Percentiles rank a stretch among this genome's conserved stretches.
Conservation (phyloP, 2,329 filamentous ascomycete genomes). For the Cytospora paraplurivora region DNA sequence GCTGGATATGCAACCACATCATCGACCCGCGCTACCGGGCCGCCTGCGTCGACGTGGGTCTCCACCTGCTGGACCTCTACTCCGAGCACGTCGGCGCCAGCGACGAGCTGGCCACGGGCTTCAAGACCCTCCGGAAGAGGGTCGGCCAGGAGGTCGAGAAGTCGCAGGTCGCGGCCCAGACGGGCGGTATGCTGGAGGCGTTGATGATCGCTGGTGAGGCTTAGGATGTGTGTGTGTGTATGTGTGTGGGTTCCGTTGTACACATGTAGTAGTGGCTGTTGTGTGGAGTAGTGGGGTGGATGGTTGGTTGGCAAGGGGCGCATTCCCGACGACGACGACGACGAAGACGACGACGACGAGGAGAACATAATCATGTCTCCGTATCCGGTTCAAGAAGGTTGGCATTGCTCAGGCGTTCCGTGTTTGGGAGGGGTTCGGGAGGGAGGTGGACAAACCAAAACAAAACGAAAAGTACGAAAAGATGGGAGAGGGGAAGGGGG, state of each 20-base stretch:
- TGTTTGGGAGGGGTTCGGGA: background rate
- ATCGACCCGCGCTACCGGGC: conserved; percentile 79
- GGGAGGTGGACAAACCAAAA: background rate
- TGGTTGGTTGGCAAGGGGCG: background rate
- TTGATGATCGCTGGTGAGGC: conserved; percentile 50
- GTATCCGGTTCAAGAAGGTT: conserved; percentile 5
- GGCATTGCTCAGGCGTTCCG: conserved; percentile 28
- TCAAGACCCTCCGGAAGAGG: conserved; percentile 68
- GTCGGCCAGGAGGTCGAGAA: conserved; percentile 80
- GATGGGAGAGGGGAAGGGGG: background rate
- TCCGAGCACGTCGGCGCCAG: conserved; percentile 76
- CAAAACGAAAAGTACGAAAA: background rate
- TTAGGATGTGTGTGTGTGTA: background rate
- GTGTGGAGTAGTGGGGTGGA: background rate
- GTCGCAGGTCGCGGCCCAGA: conserved; percentile 79
- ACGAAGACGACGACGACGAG: background rate
- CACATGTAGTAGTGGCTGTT: background rate
- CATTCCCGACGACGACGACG: too few relatives aligned
- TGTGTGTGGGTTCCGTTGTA: background rate
- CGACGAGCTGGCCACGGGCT: conserved; percentile 68
- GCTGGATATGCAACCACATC: conserved; percentile 81
- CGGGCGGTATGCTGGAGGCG: conserved; percentile 83
- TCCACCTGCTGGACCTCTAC: conserved; percentile 86
- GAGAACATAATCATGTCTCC: background rate
- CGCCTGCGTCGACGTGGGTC: conserved; percentile 79